A percentile compares a stretch with the other conserved stretches of the same genome.
phyloP scores from a whole-genome alignment of 2,329 filamentous ascomycete genomes.

The Fusarium sp. region DNA sequence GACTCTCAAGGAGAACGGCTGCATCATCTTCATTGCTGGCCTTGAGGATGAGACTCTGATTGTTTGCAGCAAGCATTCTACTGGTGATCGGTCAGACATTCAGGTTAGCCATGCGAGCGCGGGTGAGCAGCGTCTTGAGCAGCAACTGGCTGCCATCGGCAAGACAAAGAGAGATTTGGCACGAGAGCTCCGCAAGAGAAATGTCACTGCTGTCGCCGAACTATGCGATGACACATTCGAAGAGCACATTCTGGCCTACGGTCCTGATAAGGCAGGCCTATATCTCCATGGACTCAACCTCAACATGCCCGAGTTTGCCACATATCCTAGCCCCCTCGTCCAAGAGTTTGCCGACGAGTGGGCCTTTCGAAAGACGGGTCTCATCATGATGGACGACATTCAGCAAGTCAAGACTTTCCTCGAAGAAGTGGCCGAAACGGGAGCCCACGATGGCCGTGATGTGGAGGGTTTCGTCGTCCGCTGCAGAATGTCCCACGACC shows the following conservation, averaged over 20 bases:
- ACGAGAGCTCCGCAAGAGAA: conserved; percentile 78
- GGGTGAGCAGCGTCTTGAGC: conserved; percentile 85
- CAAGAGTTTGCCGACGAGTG: conserved; percentile 90
- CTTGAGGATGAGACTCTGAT: conserved; percentile 89
- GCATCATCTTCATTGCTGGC: conserved; percentile 96
- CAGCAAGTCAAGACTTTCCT: conserved; percentile 82
- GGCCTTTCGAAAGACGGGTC: conserved; percentile 92
- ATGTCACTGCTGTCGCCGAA: conserved; percentile 94
- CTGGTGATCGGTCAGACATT: conserved; percentile 78
- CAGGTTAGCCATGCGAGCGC: conserved; percentile 84
- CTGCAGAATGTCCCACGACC: conserved; percentile 76
- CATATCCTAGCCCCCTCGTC: conserved; percentile 84
- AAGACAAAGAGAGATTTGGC: conserved; percentile 85
- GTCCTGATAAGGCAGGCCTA: conserved; percentile 83
- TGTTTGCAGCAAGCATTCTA: conserved; percentile 99
- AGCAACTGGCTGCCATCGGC: conserved; percentile 80
- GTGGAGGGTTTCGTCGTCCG: conserved; percentile 97
- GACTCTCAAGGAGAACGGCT: conserved; percentile 98
- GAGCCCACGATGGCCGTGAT: conserved; percentile 89
- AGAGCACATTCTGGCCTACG: conserved; percentile 95
- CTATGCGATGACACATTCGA: conserved; percentile 97
- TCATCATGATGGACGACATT: conserved; percentile 81
- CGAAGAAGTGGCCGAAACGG: conserved; percentile 86
- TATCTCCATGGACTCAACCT: conserved; percentile 97
- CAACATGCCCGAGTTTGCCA: conserved; percentile 92